These are phyloP conservation scores for Rhodotorula diobovata DNA, from an alignment of 768 basidiomycete genomes.

Conservation along the genomic window DNA sequence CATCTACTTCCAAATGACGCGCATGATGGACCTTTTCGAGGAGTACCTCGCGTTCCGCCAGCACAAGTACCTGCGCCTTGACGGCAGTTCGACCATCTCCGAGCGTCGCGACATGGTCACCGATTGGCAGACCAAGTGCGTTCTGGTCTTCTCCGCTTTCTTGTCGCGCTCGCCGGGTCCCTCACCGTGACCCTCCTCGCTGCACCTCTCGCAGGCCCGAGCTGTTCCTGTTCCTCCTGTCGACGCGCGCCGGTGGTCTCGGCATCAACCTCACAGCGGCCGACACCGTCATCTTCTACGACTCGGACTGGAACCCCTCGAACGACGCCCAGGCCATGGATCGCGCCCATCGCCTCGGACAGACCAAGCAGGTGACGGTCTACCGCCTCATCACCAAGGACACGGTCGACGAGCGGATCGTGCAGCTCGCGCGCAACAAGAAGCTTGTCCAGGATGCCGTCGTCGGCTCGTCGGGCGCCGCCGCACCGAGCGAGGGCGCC, in stretches of 20 bases:
- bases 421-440: conserved; percentile 68
- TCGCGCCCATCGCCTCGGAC: conserved; percentile 88
- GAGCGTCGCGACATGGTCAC: conserved; percentile 98
- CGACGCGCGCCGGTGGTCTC: conserved; percentile 84
- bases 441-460: conserved; percentile 88
- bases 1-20: conserved; percentile 99
- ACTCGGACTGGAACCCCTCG: conserved; percentile 92
- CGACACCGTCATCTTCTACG: conserved; percentile 74
- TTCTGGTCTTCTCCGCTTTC: conserved; percentile 15
- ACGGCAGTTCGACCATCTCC: conserved; percentile 75
- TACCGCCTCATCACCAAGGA: conserved; percentile 61
- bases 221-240: conserved; percentile 82
- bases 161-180: neutral
- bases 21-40: conserved; percentile 99
- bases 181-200: too few species aligned
- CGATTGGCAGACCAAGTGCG: conserved; percentile 94
- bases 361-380: conserved; percentile 75
- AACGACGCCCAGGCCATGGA: conserved; percentile 79
- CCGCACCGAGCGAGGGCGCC: conserved; percentile 26
- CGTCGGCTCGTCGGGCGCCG: conserved; percentile 58
- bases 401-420: conserved; percentile 94
- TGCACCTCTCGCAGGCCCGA: conserved; percentile 68
- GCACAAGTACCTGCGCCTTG: conserved; percentile 43
- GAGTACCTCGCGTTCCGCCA: conserved; percentile 96
- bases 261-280: conserved; percentile 53